Base-by-base conservation (phyloP, 192 early-diverging fungal genomes). In the Linnemannia schmuckeri region DNA sequence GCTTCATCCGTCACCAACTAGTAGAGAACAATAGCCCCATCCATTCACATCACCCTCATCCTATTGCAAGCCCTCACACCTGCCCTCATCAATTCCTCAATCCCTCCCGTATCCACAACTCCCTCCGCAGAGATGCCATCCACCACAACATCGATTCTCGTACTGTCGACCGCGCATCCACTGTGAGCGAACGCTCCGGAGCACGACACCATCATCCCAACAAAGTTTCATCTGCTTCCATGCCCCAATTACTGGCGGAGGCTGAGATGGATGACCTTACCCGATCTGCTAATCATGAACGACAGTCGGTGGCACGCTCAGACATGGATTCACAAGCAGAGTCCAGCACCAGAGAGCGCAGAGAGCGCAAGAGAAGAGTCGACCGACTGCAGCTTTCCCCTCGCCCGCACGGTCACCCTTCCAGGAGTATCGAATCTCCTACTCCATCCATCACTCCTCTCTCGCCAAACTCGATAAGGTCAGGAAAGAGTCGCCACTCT, bases 321-420 rank as follows among this genome's bases (percentile, higher is more conserved):
- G 77, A 78, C 42, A 30, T 54, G 20, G 69, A 78, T 47, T n/a
- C 27, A 12, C 30, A 71, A 27, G 30, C 44, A 49, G 42, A 35
- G 22, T 44, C 42, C 27, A 71, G 54, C 4, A 10, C 20, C 38
- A 27, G 63, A 22, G 38, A 47, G 46, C n/a, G 57, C 38, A 27
- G 63, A 22, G 38, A 47, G 46, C n/a, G 57, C 30, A 78, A 35
- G 37, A 27, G 66, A 37, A 72, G 68, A 71, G 41, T 37, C 10
- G 77, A 78, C 20, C 44, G 68, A 37, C 38, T 41, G n/a, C 77
- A 78, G n/a, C 66, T 78, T 22, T 78, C 77, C 0, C 77, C 68
- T 41, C 47, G 41, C 24, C 24, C 37, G n/a, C 44, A 49, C 17
- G 4, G 63, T 20, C 46, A 37, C 33, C 46, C 6, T 22, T 30